Evolutionary conservation across 2,329 filamentous ascomycete species (phyloP), one percentile per base, ranked within the genome.

Genomic region (Dothideomycetidae sp.): DNA sequence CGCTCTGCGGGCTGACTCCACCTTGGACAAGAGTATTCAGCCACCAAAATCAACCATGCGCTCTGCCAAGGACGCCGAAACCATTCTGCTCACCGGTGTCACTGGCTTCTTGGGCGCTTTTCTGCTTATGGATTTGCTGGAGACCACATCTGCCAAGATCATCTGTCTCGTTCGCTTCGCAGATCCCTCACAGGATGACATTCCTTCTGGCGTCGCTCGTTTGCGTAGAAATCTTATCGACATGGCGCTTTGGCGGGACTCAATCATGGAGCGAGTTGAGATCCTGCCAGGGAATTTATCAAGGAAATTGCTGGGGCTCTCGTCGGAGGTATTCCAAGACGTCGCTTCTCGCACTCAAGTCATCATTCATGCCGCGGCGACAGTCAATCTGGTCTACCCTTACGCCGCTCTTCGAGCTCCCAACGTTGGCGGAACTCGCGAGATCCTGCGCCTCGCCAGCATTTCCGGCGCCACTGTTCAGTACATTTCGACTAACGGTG

Each of bases 401-500:
- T 86, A 86, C 46, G 81, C 81, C 29, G 78, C 80, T 0, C 62
- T 88, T 46, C 70, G 80, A 37, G 72, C 69, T 35, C 72, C 80
- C 40, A 88, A 88, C 47, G 77, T 88, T 2, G 73, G 73, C n/a
- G 81, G 81, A n/a, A 85, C 81, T 1, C 64, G 71, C 29, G 80
- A 86, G 52, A 71, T 86, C 28, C 57, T 88, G 36, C 76, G 81
- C 30, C 63, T 88, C 16, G 81, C 81, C 0, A 68, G 71, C 40
- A 66, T 69, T 26, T 70, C 67, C 15, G 75, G 75, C 10, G 78
- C 79, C 1, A 84, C 81, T 0, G 67, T 86, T 1, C 79, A 86
- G 48, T 81, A 86, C 43, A 64, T 86, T 1, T 86, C 81, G 0
- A 86, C 81, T 1, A 86, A 86, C 46, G 81, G 81, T 35, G 81